Evolutionary conservation across 257 asterid genomes (phyloP).

Genomic region (Primulina tabacum): DNA sequence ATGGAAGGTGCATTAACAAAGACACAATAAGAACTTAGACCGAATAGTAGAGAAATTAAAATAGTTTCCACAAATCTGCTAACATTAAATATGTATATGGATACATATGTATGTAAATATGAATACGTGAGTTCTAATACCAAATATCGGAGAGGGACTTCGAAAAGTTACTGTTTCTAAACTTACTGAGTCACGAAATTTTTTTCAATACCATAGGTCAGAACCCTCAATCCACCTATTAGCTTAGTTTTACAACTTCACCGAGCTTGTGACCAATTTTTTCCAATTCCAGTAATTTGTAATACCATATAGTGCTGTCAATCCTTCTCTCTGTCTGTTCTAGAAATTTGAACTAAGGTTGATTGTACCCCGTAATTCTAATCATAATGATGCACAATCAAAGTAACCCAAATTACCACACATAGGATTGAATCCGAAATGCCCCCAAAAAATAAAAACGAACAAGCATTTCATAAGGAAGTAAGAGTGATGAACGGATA

Average conservation of each 20-base stretch:
- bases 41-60: background rate
- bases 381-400: background rate
- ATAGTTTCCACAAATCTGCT: conserved; percentile 2
- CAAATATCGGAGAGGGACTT: background rate
- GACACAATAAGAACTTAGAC: conserved; percentile 1
- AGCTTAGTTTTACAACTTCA: too few relatives aligned
- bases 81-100: background rate
- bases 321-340: background rate
- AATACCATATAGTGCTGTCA: background rate
- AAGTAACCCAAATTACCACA: conserved; percentile 9
- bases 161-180: background rate
- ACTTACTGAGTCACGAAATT: background rate
- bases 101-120: background rate
- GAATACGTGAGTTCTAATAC: background rate
- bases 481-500: conserved; percentile 17
- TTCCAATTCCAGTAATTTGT: too few relatives aligned
- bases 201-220: too few relatives aligned
- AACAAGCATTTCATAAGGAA: background rate
- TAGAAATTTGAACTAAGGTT: background rate
- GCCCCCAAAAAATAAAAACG: background rate
- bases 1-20: conserved; percentile 17
- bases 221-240: too few relatives aligned
- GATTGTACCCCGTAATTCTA: background rate
- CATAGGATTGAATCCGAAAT: background rate
- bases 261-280: too few relatives aligned